Evolutionary conservation across 1,284 basidiomycete genomes (phyloP).

Genomic region (Volvariella surrecta): DNA sequence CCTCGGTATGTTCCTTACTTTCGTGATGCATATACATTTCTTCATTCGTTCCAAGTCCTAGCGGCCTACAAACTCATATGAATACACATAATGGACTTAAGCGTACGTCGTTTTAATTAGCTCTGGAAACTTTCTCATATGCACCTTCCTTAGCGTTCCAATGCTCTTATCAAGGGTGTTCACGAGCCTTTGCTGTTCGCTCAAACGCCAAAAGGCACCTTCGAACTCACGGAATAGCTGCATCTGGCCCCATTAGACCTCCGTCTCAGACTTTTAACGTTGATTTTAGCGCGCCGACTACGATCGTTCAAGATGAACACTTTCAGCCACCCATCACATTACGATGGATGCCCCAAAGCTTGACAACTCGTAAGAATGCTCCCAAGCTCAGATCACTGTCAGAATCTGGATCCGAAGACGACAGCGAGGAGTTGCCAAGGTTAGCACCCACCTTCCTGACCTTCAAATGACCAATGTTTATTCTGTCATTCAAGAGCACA

Average conservation of each 20-base stretch:
- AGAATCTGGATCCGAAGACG: slow-evolving; percentile 14
- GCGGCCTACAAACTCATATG: slow-evolving; percentile 58
- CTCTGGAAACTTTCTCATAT: neutral
- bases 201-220: slow-evolving; percentile 57
- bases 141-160: slow-evolving; percentile 33
- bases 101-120: slow-evolving; percentile 31
- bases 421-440: slow-evolving; percentile 9
- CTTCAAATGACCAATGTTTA: too few species aligned
- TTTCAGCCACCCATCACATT: too few species aligned
- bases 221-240: slow-evolving; percentile 40
- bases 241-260: slow-evolving; percentile 9
- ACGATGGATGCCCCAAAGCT: slow-evolving; percentile 18
- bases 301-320: too few species aligned
- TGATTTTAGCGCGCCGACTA: slow-evolving; percentile 23
- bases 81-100: slow-evolving; percentile 56
- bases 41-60: slow-evolving; percentile 29
- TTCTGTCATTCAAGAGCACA: too few species aligned
- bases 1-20: slow-evolving; percentile 27
- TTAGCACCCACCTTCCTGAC: too few species aligned
- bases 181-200: slow-evolving; percentile 47
- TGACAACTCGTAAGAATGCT: slow-evolving; percentile 19
- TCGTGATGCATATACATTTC: neutral
- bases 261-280: slow-evolving; percentile 19
- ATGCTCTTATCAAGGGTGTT: slow-evolving; percentile 39
- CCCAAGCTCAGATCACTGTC: slow-evolving; percentile 14